Percentiles rank a stretch among this genome's conserved stretches.
phyloP scores from a whole-genome alignment of 2,329 filamentous ascomycete genomes.

The Colletotrichum sp. region DNA sequence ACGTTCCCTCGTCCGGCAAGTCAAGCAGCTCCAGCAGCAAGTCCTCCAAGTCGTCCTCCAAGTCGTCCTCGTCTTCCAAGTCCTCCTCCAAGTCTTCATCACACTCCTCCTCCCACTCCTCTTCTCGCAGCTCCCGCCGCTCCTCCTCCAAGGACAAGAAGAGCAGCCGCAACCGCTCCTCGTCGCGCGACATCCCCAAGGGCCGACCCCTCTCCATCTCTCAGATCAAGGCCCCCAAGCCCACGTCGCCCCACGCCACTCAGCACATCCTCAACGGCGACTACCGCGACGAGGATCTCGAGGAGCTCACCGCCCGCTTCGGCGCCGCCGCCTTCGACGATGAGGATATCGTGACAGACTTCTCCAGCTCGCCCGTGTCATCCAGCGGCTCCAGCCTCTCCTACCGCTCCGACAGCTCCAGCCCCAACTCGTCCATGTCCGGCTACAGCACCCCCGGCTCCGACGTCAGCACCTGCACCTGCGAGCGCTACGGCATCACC shows the following conservation, averaged over 20 bases:
- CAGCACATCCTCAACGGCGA: constrained; percentile 84
- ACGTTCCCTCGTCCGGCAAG: constrained; percentile 68
- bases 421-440: constrained; percentile 73
- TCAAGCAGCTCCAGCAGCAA: constrained; percentile 36
- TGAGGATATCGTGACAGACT: constrained; percentile 60
- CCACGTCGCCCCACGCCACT: constrained; percentile 85
- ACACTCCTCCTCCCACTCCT: constrained; percentile 51
- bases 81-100: constrained; percentile 44
- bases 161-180: constrained; percentile 50
- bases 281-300: constrained; percentile 75
- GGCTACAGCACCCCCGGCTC: constrained; percentile 82
- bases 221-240: constrained; percentile 90
- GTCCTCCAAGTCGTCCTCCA: constrained; percentile 33
- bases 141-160: constrained; percentile 39
- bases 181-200: constrained; percentile 75
- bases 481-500: constrained; percentile 96
- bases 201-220: constrained; percentile 87
- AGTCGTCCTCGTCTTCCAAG: constrained; percentile 40
- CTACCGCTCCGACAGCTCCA: constrained; percentile 75
- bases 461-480: constrained; percentile 82
- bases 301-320: constrained; percentile 81
- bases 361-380: constrained; percentile 64
- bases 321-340: constrained; percentile 63
- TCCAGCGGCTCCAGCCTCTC: constrained; percentile 73
- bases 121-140: constrained; percentile 38